Evolutionary conservation across 108 stramenopile genomes (phyloP), one percentile per base, ranked within the genome.

Genomic region (Nannochloropsis gaditana): DNA sequence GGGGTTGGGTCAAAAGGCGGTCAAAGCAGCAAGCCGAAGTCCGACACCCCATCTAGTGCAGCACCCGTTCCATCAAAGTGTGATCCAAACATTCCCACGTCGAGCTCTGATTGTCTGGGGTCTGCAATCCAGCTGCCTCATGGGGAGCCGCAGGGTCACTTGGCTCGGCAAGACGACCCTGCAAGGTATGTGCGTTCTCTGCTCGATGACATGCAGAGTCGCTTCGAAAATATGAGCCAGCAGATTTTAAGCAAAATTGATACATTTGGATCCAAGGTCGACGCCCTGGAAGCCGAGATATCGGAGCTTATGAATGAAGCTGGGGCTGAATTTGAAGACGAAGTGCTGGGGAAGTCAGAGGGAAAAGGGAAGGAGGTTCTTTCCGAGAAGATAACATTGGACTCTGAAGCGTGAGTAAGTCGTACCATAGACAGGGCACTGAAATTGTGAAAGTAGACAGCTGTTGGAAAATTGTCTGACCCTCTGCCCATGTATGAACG

Each of bases 141-240:
- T 31, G 31, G 31, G 31, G 31, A 31, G 1, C 31, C 31, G 59
- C 59, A 73, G 59, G 59, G 59, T 73, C 59, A 73, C n/a, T 3
- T n/a, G 15, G 19, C 15, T 15, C 19, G 59, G n/a, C 19, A n/a
- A 73, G 59, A 73, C 19, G 59, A 73, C 59, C 19, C n/a, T n/a
- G 4, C 59, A 15, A n/a, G 59, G 2, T 73, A n/a, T 73, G 59
- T 73, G 19, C 59, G 59, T n/a, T 73, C 59, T n/a, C 59, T 73
- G 19, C 59, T 73, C 59, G 59, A 73, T n/a, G 59, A 73, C 19
- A 73, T 73, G 59, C 59, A 73, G 59, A n/a, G 59, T 15, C 59
- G 59, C 59, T 73, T 73, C n/a, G 59, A 73, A 73, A n/a, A 15
- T n/a, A 73, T 73, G 59, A 15, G n/a, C 59, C 15, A 73, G n/a